Evolutionary conservation across 208 protist species (phyloP), one percentile per base, ranked within the genome.

Genomic region (Crithidia bombi): DNA sequence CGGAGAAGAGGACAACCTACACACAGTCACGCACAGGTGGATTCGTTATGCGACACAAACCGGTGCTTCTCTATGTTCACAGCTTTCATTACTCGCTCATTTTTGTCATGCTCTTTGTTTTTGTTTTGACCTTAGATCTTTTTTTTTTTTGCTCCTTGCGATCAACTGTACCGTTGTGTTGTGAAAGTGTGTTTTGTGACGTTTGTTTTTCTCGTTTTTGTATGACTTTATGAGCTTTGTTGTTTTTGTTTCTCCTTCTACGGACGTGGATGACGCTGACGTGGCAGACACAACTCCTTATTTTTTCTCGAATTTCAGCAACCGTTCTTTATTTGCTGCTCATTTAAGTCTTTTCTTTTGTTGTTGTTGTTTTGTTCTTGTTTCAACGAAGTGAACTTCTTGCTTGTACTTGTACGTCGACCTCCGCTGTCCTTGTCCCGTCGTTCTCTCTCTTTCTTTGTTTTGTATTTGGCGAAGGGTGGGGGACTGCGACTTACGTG

Each of bases 131-230:
- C 19, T 66, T 43, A 32, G 14, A 7, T 56, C 25, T 69, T 49
- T 41, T 54, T 11, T 35, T 68, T 55, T 56, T 56, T 3, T 49
- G 14, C 46, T 32, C 57, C 4, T 41, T 70, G 55, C 38, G n/a
- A 28, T 65, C 65, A 51, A 63, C 36, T 46, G 58, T 76, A 23
- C 36, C 59, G 47, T 69, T 54, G 50, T 75, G n/a, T n/a, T n/a
- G n/a, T 69, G 44, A 25, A 25, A 6, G 14, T 50, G 44, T 21
- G 9, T 10, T 50, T 50, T 25, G n/a, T 10, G 44, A 50, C 23
- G 15, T 10, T 23, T 61, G 52, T 43, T 28, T 38, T 58, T 58
- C 9, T 43, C 33, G 3, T 11, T 33, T 35, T 61, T 61, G 33
- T 32, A 9, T n/a, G n/a, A n/a, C n/a, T 52, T 25, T 32, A 25